Conservation (phyloP, 2,329 filamentous ascomycete species). For the Fusarium veterinarium region DNA sequence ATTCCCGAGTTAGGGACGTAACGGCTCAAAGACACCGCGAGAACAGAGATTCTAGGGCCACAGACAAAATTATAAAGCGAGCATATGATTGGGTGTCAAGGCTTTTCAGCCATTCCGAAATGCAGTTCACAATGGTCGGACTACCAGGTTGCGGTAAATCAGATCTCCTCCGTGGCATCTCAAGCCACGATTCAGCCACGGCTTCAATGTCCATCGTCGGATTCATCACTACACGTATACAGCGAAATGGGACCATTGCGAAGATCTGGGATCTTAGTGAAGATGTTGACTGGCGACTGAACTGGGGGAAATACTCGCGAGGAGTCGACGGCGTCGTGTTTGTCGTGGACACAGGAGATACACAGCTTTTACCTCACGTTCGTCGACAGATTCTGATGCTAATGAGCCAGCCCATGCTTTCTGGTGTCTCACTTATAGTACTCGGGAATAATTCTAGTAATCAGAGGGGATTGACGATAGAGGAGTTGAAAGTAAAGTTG, state of each 20-base stretch:
- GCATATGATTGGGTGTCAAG: background rate
- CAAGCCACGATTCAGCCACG: too few species aligned
- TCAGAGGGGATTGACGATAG: background rate
- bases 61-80: background rate
- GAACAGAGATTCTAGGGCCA: rapidly evolving
- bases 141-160: background rate
- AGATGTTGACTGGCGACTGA: background rate
- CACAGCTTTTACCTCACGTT: background rate
- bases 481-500: background rate
- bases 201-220: background rate
- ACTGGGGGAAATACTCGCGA: background rate
- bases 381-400: background rate
- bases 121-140: background rate
- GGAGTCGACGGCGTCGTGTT: background rate
- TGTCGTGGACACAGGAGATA: background rate
- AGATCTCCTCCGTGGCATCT: background rate
- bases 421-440: background rate
- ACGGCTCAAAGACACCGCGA: background rate
- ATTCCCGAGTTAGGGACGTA: rapidly evolving
- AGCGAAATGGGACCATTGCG: background rate
- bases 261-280: background rate
- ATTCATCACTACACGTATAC: background rate
- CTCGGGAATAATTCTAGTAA: background rate
- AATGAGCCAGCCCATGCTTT: background rate
- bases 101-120: background rate